Base-by-base conservation (phyloP, 345 rosid genomes). In the Adansonia digitata region DNA sequence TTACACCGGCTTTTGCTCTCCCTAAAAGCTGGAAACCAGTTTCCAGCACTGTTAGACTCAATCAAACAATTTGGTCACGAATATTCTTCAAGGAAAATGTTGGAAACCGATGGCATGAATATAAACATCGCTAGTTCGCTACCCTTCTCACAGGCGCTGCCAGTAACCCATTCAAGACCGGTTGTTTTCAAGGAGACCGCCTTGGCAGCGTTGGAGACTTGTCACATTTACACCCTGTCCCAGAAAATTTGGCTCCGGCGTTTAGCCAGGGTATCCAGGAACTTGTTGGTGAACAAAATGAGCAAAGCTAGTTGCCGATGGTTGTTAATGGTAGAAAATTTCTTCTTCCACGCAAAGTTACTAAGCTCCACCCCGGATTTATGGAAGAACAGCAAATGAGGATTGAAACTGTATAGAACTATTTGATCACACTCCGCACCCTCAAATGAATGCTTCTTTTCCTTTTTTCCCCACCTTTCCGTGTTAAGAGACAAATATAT, bases 191-290 rank as follows among this genome's bases (percentile, higher is more conserved):
- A 74, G 97, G 97, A 2, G 83, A 88, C n/a, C 1, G 83, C 83
- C 40, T 88, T 82, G 51, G 91, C 95, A 2, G 90, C 97, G 3
- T 76, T 92, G 24, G 97, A 92, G 82, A 95, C 92, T 29, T n/a
- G n/a, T n/a, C n/a, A n/a, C n/a, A n/a, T 90, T 90, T 17, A 83
- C 93, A 2, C 93, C 97, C 49, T 92, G 97, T 71, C 74, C 89
- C 24, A 95, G 97, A 15, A 82, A 89, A 35, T 90, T 86, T 15
- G 97, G 89, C 0, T 82, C 85, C 18, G 95, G 95, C 31, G 90
- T 95, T 62, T 92, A 86, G 71, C 95, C 97, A 27, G 93, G 97
- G 27, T 92, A 84, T 53, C 90, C 93, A 3, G 97, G 95, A 57
- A 57, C 7, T 65, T 86, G 64, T 45, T 92, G 7, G 35, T 85